phyloP scores from a whole-genome alignment of 352 stramenopile genomes.

The Thalassiosira livingstoniorum region DNA sequence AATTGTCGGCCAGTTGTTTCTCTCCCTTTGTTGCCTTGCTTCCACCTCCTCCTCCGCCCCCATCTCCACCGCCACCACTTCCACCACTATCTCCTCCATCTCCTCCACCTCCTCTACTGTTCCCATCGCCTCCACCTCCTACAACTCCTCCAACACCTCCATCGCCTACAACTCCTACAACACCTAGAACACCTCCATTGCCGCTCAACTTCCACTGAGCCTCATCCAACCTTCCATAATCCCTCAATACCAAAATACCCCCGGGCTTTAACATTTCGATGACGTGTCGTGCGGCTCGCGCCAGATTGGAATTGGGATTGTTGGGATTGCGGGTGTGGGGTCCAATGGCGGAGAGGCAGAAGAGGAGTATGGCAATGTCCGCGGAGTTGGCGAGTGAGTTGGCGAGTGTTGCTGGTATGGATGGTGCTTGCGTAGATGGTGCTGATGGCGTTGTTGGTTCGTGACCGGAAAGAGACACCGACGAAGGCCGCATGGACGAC shows the following conservation, averaged over 20 bases:
- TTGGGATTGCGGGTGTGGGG: too few relatives aligned
- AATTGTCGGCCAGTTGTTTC: conserved; percentile 92
- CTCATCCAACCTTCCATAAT: conserved; percentile 96
- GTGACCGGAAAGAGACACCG: conserved; percentile 5
- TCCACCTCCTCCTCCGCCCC: not conserved
- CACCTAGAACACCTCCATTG: conserved; percentile 41
- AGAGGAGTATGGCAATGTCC: conserved; percentile 81
- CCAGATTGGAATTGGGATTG: conserved; percentile 86
- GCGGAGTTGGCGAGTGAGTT: conserved; percentile 51
- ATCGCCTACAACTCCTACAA: conserved; percentile 72
- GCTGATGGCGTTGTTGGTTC: not conserved
- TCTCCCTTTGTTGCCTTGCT: conserved; percentile 8
- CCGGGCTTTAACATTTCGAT: conserved; percentile 79
- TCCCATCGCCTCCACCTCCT: not conserved
- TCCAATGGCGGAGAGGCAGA: conserved; percentile 91
- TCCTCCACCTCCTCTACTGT: not conserved
- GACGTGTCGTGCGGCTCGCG: conserved; percentile 89
- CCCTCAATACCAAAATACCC: conserved; percentile 89
- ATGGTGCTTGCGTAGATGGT: conserved; percentile 8
- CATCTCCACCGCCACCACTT: not conserved
- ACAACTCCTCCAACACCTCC: not conserved
- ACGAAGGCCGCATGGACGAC: conserved; percentile 45
- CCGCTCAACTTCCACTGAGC: conserved; percentile 92
- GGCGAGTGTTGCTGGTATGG: conserved; percentile 4
- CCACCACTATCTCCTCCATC: not conserved